Conservation (phyloP, 768 basidiomycete species). For the Suillus subluteus region DNA sequence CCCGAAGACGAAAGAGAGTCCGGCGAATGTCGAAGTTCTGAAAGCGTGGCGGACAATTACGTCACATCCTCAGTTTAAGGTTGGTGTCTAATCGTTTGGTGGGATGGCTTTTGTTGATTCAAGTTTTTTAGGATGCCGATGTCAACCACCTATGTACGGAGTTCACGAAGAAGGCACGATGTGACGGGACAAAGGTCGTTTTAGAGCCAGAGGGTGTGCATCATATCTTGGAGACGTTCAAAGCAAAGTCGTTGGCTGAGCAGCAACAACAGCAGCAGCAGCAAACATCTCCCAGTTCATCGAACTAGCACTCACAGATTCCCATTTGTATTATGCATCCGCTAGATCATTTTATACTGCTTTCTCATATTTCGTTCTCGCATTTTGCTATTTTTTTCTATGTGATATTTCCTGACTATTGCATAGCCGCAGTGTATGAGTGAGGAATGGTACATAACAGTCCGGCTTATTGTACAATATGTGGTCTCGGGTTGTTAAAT, state of each 20-base stretch:
- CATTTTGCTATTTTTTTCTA: not conserved
- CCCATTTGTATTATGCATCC: constrained; percentile 4
- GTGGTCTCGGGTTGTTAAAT: constrained; percentile 27
- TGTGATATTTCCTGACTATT: constrained; percentile 6
- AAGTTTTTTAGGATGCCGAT: constrained; percentile 63
- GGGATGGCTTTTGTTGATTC: constrained; percentile 7
- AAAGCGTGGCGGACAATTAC: constrained; percentile 81
- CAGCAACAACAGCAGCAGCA: constrained; percentile 10
- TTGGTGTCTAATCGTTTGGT: constrained; percentile 37
- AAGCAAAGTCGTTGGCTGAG: constrained; percentile 27
- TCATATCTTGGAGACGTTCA: constrained; percentile 46
- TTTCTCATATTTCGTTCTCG: not conserved
- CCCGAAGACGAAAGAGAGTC: constrained; percentile 68
- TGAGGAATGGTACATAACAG: not conserved
- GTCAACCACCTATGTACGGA: constrained; percentile 79
- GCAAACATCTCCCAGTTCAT: not conserved
- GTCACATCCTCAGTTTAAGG: constrained; percentile 76
- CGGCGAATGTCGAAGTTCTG: constrained; percentile 76
- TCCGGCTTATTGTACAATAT: not conserved
- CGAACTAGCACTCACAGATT: not conserved
- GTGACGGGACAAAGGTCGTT: constrained; percentile 84
- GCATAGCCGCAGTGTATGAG: not conserved
- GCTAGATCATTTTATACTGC: constrained; percentile 6
- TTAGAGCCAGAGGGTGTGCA: constrained; percentile 55
- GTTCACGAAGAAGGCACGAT: constrained; percentile 80